Evolutionary conservation across 2,329 filamentous ascomycete species (phyloP).

Genomic region (Alternaria atra): DNA sequence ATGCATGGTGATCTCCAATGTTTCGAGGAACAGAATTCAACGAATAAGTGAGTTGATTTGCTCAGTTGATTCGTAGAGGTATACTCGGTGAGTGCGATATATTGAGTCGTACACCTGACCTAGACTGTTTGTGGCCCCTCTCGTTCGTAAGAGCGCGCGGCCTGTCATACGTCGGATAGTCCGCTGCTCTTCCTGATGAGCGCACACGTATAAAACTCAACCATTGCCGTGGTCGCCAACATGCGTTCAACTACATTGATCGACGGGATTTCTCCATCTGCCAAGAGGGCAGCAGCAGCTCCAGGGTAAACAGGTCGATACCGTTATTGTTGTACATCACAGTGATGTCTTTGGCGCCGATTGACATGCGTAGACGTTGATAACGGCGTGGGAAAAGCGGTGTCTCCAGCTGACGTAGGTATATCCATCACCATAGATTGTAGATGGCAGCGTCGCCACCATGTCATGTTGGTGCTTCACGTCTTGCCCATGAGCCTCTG

Average conservation of each 20-base stretch:
- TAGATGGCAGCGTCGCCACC: background rate
- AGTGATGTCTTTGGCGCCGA: conserved; percentile 2
- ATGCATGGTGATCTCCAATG: conserved; percentile 5
- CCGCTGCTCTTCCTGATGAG: background rate
- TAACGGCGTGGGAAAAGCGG: background rate
- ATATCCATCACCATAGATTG: background rate
- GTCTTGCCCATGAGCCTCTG: conserved; percentile 69
- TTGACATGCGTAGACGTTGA: background rate
- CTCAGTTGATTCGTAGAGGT: background rate
- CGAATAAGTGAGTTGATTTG: background rate
- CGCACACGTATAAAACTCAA: background rate
- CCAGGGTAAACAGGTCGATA: background rate
- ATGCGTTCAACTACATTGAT: background rate
- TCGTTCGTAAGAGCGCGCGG: background rate
- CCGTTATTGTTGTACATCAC: background rate
- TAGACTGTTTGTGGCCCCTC: background rate
- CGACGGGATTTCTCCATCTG: background rate
- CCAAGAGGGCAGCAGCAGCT: background rate
- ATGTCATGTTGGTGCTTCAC: conserved; percentile 16
- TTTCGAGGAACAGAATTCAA: background rate
- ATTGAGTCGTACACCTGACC: background rate
- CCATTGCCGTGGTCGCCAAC: background rate
- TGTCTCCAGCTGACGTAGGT: background rate
- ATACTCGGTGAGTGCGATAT: background rate
- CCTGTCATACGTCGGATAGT: background rate